These are phyloP conservation scores for Diutina scorzettiae DNA, from an alignment of 1,139 yeast species.

Conservation along the genomic window DNA sequence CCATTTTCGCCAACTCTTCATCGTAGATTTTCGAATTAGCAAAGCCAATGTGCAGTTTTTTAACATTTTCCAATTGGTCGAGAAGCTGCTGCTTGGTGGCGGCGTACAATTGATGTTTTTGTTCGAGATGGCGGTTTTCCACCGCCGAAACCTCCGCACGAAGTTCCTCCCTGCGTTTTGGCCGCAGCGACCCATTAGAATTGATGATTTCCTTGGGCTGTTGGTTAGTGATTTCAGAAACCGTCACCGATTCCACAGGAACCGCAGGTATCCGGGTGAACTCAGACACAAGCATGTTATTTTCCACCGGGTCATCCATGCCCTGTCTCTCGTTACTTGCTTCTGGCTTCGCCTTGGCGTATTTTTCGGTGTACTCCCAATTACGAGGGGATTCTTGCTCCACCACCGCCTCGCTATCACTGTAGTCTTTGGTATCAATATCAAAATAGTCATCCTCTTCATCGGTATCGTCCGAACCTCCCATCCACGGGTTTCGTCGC, in stretches of 20 bases:
- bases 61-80: background rate
- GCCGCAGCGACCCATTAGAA: background rate
- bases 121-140: background rate
- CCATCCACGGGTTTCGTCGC: background rate
- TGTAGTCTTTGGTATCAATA: background rate
- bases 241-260: no score
- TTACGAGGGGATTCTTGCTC: background rate
- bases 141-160: background rate
- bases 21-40: constrained; percentile 16
- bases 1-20: constrained; percentile 16
- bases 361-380: background rate
- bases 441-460: background rate
- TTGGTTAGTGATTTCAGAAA: background rate
- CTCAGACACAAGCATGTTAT: no score
- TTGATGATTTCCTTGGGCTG: background rate
- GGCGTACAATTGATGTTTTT: background rate
- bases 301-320: no score
- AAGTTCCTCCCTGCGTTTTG: background rate
- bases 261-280: no score
- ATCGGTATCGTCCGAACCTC: background rate
- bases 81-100: background rate
- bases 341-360: background rate
- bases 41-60: constrained; percentile 16
- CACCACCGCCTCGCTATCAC: background rate
- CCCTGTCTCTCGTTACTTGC: background rate